phyloP scores from a whole-genome alignment of 345 rosid species.

The Ceriops decandra region DNA sequence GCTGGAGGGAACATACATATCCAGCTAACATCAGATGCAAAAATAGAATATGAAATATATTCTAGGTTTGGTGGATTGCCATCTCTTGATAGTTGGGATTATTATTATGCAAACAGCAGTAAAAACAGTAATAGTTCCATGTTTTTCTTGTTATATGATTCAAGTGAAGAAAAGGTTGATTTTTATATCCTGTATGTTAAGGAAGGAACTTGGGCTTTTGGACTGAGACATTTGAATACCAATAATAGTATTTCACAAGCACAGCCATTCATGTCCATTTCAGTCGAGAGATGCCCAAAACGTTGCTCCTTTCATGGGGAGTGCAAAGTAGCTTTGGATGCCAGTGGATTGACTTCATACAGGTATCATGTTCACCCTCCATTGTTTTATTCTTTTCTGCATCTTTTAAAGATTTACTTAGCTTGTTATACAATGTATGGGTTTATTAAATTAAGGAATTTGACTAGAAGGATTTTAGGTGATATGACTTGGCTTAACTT shows the following conservation, averaged over 20 bases:
- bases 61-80: conserved; percentile 77
- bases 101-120: conserved; percentile 64
- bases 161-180: conserved; percentile 71
- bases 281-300: conserved; percentile 88
- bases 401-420: background rate
- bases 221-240: conserved; percentile 52
- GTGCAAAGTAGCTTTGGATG: conserved; percentile 71
- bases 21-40: conserved; percentile 48
- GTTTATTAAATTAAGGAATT: background rate
- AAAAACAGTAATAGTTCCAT: conserved; percentile 54
- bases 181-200: conserved; percentile 76
- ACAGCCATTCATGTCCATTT: conserved; percentile 63
- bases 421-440: background rate
- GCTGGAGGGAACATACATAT: conserved; percentile 89
- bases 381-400: background rate
- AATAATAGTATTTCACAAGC: conserved; percentile 26
- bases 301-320: conserved; percentile 80
- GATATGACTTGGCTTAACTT: background rate
- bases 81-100: conserved; percentile 65
- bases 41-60: conserved; percentile 64
- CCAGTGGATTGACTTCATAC: conserved; percentile 87
- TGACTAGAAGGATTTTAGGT: conserved; percentile 3
- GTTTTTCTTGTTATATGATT: conserved; percentile 61
- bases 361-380: conserved; percentile 41
- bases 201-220: conserved; percentile 90